phyloP scores from a whole-genome alignment of 2,329 filamentous ascomycete genomes.

The Aureobasidium sp. region DNA sequence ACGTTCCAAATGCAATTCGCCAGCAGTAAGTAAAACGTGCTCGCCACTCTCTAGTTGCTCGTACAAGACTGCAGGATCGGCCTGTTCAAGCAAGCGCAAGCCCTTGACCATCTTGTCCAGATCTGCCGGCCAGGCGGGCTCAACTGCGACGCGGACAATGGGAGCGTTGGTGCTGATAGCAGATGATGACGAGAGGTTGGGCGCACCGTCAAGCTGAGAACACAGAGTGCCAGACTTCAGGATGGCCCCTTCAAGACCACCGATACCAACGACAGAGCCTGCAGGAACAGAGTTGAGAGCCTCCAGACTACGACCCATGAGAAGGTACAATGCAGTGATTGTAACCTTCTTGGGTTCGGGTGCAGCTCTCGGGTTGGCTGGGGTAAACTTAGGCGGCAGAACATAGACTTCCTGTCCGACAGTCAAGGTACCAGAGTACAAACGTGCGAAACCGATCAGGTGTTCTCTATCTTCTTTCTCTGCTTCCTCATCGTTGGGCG shows the following conservation, averaged over 20 bases:
- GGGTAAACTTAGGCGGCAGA: constrained; percentile 85
- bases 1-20: constrained; percentile 87
- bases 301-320: constrained; percentile 90
- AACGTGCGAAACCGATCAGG: constrained; percentile 85
- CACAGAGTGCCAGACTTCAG: constrained; percentile 92
- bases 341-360: constrained; percentile 76
- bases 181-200: constrained; percentile 82
- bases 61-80: constrained; percentile 92
- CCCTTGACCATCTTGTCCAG: constrained; percentile 92
- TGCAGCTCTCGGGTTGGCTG: constrained; percentile 62
- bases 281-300: constrained; percentile 77
- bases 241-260: constrained; percentile 85
- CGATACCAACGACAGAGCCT: constrained; percentile 91
- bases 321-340: constrained; percentile 81
- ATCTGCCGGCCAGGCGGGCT: constrained; percentile 83
- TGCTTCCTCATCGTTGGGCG: constrained; percentile 31
- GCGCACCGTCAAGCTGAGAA: constrained; percentile 74
- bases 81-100: constrained; percentile 79
- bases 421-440: constrained; percentile 83
- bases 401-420: constrained; percentile 91
- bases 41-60: constrained; percentile 89
- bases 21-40: constrained; percentile 89
- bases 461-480: constrained; percentile 68
- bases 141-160: constrained; percentile 92
- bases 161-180: constrained; percentile 65